Conservation (phyloP, 2,329 filamentous ascomycete species). For the Ascochyta fabae region DNA sequence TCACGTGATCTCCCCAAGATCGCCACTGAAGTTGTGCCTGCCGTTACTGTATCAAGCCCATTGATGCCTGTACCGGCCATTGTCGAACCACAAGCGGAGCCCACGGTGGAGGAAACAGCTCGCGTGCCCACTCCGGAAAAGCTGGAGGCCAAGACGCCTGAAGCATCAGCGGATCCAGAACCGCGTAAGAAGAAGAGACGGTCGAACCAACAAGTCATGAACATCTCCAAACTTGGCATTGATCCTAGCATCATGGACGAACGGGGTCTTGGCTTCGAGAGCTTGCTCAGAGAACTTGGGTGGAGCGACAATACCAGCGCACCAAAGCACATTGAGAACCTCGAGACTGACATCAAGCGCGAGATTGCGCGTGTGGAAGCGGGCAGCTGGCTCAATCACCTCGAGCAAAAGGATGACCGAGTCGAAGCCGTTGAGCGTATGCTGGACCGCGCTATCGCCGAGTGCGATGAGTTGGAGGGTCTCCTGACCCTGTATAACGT, state of each 20-base stretch:
- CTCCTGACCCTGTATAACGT: conserved; percentile 93
- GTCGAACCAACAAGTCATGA: conserved; percentile 77
- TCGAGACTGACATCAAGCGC: conserved; percentile 82
- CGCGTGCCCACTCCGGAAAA: conserved; percentile 50
- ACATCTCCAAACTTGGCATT: conserved; percentile 77
- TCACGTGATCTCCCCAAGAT: conserved; percentile 40
- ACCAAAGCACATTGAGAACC: conserved; percentile 75
- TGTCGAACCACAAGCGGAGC: conserved; percentile 21
- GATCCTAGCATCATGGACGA: conserved; percentile 78
- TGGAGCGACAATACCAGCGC: conserved; percentile 83
- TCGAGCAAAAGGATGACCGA: conserved; percentile 86
- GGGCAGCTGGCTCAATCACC: conserved; percentile 85
- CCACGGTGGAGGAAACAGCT: conserved; percentile 26
- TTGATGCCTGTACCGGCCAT: conserved; percentile 28
- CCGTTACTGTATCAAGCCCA: conserved; percentile 46
- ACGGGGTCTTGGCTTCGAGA: conserved; percentile 79
- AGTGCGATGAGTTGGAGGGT: conserved; percentile 96
- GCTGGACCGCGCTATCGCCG: conserved; percentile 87
- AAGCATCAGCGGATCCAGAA: conserved; percentile 46
- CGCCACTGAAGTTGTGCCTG: conserved; percentile 43
- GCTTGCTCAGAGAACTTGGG: conserved; percentile 83
- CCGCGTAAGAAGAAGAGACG: conserved; percentile 66
- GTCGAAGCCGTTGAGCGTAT: conserved; percentile 85
- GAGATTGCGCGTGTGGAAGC: conserved; percentile 91
- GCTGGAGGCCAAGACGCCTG: conserved; percentile 13